Evolutionary conservation across 2,329 filamentous ascomycete species (phyloP).

Genomic region (Exophiala alcalophila): DNA sequence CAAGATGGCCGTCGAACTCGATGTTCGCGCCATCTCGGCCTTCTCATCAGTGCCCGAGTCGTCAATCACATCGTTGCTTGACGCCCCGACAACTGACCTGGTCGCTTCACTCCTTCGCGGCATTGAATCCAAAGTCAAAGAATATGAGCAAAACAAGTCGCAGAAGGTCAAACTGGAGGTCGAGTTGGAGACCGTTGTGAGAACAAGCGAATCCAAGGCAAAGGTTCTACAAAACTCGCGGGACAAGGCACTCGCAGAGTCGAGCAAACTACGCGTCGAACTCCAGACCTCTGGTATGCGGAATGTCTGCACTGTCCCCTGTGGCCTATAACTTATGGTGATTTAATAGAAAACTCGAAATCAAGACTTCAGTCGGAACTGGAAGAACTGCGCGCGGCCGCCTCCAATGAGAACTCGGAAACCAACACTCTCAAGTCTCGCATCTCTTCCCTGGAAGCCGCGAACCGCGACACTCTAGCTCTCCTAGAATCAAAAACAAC

Average conservation of each 20-base stretch:
- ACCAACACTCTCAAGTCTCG: slow-evolving; percentile 75
- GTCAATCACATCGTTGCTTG: slow-evolving; percentile 54
- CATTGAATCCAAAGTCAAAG: slow-evolving; percentile 73
- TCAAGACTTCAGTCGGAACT: slow-evolving; percentile 78
- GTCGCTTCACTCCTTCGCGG: slow-evolving; percentile 71
- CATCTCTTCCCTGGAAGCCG: slow-evolving; percentile 81
- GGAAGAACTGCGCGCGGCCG: slow-evolving; percentile 70
- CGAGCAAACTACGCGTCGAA: slow-evolving; percentile 76
- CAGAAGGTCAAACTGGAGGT: slow-evolving; percentile 89
- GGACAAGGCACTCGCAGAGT: slow-evolving; percentile 79
- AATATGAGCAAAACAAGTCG: slow-evolving; percentile 76
- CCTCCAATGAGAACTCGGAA: slow-evolving; percentile 63
- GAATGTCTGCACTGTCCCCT: slow-evolving; percentile 1
- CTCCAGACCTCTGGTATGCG: slow-evolving; percentile 74
- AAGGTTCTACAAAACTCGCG: slow-evolving; percentile 77
- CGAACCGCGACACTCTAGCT: slow-evolving; percentile 84
- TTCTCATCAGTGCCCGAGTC: slow-evolving; percentile 57
- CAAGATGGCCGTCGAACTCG: slow-evolving; percentile 56
- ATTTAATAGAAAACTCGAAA: slow-evolving; percentile 65
- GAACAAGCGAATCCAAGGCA: slow-evolving; percentile 76
- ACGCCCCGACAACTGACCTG: slow-evolving; percentile 69
- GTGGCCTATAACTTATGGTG: slow-evolving; percentile 19
- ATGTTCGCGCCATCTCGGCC: slow-evolving; percentile 58
- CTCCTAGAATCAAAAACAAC: slow-evolving; percentile 86
- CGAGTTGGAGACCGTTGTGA: slow-evolving; percentile 85